phyloP scores from a whole-genome alignment of 352 stramenopile genomes.

The Globisporangium cederbergense region DNA sequence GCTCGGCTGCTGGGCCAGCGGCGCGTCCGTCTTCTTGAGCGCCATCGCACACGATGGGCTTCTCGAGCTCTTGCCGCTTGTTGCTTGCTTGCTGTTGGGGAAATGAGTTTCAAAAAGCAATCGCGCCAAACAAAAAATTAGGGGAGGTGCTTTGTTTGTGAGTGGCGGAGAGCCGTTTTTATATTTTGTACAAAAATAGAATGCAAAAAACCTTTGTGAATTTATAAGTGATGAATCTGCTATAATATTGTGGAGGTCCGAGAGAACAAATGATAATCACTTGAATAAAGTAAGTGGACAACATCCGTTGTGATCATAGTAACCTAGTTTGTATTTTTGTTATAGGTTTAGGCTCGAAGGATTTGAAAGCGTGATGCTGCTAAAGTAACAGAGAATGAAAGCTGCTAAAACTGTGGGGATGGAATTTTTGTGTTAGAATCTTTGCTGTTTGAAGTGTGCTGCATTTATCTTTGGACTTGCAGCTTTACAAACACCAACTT shows the following conservation, averaged over 20 bases:
- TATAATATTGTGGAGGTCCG: slow-evolving; percentile 4
- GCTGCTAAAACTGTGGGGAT: too few relatives aligned
- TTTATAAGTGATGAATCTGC: slow-evolving; percentile 1
- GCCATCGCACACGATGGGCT: neutral
- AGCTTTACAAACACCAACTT: too few relatives aligned
- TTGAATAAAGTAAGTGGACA: neutral
- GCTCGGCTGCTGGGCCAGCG: neutral
- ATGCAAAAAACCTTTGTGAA: slow-evolving; percentile 6
- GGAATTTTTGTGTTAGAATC: too few relatives aligned
- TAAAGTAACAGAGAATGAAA: too few relatives aligned
- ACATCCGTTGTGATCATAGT: too few relatives aligned
- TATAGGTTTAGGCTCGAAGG: too few relatives aligned
- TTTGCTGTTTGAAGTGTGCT: too few relatives aligned
- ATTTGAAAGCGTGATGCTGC: too few relatives aligned
- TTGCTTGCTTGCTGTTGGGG: neutral
- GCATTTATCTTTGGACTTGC: too few relatives aligned
- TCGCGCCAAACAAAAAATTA: neutral
- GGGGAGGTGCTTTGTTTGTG: neutral
- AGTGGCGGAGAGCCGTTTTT: slow-evolving; percentile 6
- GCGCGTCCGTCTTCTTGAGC: slow-evolving; percentile 1
- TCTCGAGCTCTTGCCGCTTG: neutral
- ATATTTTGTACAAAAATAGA: slow-evolving; percentile 17
- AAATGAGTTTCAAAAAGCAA: slow-evolving; percentile 6
- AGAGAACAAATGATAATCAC: neutral
- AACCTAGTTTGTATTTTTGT: too few relatives aligned